These are phyloP conservation scores for Penicillium angulare DNA, from an alignment of 495 filamentous ascomycete species.

Conservation along the genomic window DNA sequence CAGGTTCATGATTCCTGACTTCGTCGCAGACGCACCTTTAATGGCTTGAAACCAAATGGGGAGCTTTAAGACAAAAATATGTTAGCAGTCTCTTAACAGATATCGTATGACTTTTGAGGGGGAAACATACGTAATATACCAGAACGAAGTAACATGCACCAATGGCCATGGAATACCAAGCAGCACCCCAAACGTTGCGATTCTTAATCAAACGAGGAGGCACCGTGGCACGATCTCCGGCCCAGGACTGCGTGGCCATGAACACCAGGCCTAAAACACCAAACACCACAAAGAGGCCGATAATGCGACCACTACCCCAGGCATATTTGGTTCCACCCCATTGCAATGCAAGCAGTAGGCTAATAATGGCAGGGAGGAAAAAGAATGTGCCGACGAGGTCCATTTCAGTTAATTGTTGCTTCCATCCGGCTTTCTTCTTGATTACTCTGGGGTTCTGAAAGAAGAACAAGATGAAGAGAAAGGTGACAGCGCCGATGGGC, in stretches of 20 bases:
- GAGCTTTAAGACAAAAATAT: constrained; percentile 51
- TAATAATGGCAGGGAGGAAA: constrained; percentile 72
- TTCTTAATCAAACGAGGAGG: constrained; percentile 71
- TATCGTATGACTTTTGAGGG: neutral
- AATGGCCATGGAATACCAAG: constrained; percentile 54
- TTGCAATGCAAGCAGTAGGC: constrained; percentile 74
- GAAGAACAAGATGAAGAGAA: constrained; percentile 57
- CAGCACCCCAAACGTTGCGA: constrained; percentile 59
- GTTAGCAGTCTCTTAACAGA: neutral
- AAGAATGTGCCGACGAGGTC: constrained; percentile 65
- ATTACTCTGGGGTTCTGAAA: constrained; percentile 54
- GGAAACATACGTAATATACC: constrained; percentile 48
- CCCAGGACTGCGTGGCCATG: constrained; percentile 60
- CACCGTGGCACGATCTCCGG: constrained; percentile 72
- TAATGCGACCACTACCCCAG: constrained; percentile 66
- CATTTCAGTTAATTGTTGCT: constrained; percentile 53
- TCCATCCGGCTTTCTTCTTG: constrained; percentile 35
- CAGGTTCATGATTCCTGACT: constrained; percentile 74
- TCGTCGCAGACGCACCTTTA: constrained; percentile 62
- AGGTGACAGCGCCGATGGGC: constrained; percentile 65
- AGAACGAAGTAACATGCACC: constrained; percentile 68
- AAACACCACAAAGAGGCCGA: constrained; percentile 69
- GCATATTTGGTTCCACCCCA: constrained; percentile 76
- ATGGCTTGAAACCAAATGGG: constrained; percentile 92
- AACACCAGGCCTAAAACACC: constrained; percentile 65